phyloP scores from a whole-genome alignment of 345 rosid species.

The Physaria fendleri region DNA sequence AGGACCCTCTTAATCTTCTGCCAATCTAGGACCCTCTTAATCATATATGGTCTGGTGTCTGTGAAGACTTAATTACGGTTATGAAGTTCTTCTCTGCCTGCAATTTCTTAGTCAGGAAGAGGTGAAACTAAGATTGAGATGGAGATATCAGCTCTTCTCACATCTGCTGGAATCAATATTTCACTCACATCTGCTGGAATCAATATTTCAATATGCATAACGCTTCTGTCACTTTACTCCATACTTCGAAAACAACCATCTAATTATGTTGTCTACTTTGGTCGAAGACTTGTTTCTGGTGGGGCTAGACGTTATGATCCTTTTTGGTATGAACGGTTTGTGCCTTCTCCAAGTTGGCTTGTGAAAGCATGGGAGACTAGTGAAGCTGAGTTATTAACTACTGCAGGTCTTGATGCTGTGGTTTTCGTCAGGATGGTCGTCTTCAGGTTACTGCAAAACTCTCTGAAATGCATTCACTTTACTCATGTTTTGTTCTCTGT shows the following conservation, averaged over 20 bases:
- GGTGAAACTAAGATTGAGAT: conserved; percentile 37
- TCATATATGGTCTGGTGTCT: neutral
- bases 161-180: conserved; percentile 91
- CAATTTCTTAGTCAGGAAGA: conserved; percentile 15
- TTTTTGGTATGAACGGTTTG: conserved; percentile 63
- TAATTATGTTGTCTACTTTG: conserved; percentile 67
- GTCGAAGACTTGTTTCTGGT: conserved; percentile 49
- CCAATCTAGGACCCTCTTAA: too few species aligned
- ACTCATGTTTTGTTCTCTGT: neutral
- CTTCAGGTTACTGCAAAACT: conserved; percentile 55
- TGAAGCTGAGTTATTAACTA: conserved; percentile 69
- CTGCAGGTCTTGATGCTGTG: conserved; percentile 75
- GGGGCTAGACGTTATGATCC: conserved; percentile 31
- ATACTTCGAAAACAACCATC: conserved; percentile 79
- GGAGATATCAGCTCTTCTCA: conserved; percentile 69
- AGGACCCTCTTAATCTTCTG: too few species aligned
- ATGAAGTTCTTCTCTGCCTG: conserved; percentile 19
- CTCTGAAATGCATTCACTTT: neutral
- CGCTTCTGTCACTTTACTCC: conserved; percentile 63
- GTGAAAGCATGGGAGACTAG: conserved; percentile 77
- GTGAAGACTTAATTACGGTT: neutral
- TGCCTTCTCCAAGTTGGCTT: conserved; percentile 90
- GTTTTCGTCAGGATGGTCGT: conserved; percentile 67
- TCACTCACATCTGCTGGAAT: conserved; percentile 91
- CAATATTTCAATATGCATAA: conserved; percentile 56